Evolutionary conservation across 2,329 filamentous ascomycete species (phyloP), one percentile per base, ranked within the genome.

Genomic region (Chalaropsis ovoidea): DNA sequence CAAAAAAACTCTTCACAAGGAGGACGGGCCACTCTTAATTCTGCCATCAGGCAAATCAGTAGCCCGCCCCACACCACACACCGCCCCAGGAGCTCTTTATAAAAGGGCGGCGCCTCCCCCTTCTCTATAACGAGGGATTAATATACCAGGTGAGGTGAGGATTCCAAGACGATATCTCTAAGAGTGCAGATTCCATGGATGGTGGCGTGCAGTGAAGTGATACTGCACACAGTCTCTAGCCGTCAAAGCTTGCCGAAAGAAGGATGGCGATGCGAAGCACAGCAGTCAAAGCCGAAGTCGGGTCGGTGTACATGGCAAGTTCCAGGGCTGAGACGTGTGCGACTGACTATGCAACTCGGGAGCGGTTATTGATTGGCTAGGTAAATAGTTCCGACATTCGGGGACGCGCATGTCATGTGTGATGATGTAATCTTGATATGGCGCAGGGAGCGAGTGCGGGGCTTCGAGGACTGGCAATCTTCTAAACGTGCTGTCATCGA

Each of bases 41-140:
- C 60, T 62, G 60, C 60, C 60, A 17, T 22, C 22, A 3, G 13
- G 15, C 24, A 24, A 24, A 27, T 19, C 2, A 35, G 6, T 19
- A 19, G 8, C 4, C 8, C 27, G 54, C 54, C 27, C 24, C 54
- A 58, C 54, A 39, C 4, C 54, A 15, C 24, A 42, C 60, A 62
- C 60, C 60, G 60, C 60, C 41, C 24, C 8, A 17, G 27, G n/a
- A 31, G 42, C 24, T 10, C 15, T 56, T 19, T 67, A 65, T 67
- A 67, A 67, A 67, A 62, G 43, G 39, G 15, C 65, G 3, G 11
- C 43, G 17, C n/a, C 19, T 39, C 62, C 47, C 45, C 22, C 41
- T 8, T 19, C 19, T 24, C 43, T 54, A n/a, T n/a, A n/a, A n/a
- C n/a, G n/a, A n/a, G n/a, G n/a, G n/a, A n/a, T n/a, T n/a, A n/a